Evolutionary conservation across 768 basidiomycete genomes (phyloP).

Genomic region (Lentinula edodes): DNA sequence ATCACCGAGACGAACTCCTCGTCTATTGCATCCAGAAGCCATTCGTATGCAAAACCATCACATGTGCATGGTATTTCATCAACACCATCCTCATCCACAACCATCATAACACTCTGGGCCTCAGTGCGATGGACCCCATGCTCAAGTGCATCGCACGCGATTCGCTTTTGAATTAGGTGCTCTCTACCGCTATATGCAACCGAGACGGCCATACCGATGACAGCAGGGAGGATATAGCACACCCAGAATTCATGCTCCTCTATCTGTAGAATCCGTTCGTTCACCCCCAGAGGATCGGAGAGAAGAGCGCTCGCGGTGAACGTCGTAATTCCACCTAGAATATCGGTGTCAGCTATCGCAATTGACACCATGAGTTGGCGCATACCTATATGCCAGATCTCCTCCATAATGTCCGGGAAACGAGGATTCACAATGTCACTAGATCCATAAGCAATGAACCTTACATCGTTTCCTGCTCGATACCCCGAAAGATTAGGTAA

Average conservation of each 20-base stretch:
- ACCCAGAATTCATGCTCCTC: slow-evolving; percentile 62
- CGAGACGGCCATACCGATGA: slow-evolving; percentile 51
- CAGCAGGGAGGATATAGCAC: slow-evolving; percentile 61
- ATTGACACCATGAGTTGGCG: neutral
- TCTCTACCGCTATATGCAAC: slow-evolving; percentile 22
- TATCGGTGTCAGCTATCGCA: neutral
- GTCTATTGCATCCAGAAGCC: slow-evolving; percentile 44
- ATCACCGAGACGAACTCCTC: slow-evolving; percentile 52
- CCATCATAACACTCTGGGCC: slow-evolving; percentile 32
- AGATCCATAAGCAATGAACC: slow-evolving; percentile 67
- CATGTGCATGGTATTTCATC: neutral
- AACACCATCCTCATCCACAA: slow-evolving; percentile 18
- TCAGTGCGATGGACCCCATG: neutral
- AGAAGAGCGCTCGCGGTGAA: slow-evolving; percentile 60
- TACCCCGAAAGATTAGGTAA: slow-evolving; percentile 46
- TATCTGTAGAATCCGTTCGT: slow-evolving; percentile 44
- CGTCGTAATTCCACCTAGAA: slow-evolving; percentile 64
- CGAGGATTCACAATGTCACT: slow-evolving; percentile 44
- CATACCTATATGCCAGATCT: slow-evolving; percentile 64
- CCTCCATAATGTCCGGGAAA: slow-evolving; percentile 52
- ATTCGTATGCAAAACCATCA: slow-evolving; percentile 28
- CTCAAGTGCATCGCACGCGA: neutral
- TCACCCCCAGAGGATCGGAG: slow-evolving; percentile 44
- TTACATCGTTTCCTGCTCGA: slow-evolving; percentile 36
- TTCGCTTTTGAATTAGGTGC: neutral